Evolutionary conservation across 2,329 filamentous ascomycete species (phyloP), one percentile per base, ranked within the genome.

Genomic region (Beauveria sp.): DNA sequence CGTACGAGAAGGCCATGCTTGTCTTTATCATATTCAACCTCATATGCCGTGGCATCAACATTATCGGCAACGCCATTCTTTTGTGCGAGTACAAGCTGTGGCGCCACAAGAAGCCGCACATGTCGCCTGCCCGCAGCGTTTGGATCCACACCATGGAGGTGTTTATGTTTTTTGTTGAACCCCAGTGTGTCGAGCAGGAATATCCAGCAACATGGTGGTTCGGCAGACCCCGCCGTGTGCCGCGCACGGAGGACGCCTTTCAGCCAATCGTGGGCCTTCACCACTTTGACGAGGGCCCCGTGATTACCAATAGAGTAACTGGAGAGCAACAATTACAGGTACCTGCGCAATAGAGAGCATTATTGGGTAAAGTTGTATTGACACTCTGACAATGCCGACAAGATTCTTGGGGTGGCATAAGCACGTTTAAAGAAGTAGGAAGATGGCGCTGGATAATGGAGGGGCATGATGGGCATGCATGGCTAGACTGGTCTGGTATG

Each of bases 121-220:
- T 71, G 55, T 66, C 70, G 1, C 65, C 56, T 8, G 59, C 63
- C 55, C 65, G 65, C 7, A 68, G 66, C 10, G 42, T 69, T 20
- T 51, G 70, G 40, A 72, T 71, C 62, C 69, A 67, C 43, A 47
- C 70, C 3, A 63, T 71, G 38, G 67, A 72, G 0, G 67, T 69
- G 1, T 61, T 77, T 28, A 71, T 77, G n/a, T 72, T 75, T 52
- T 77, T 74, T 73, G 76, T 75, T 5, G 77, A 78, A 40, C 76
- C 76, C 8, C 73, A 73, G 47, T 72, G 69, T 22, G 67, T 77
- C 5, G 73, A 76, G 62, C 75, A 77, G 60, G 70, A 69, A 30
- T 76, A 75, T 46, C 72, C 73, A 2, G 69, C 67, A 28, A 68
- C 24, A 59, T 71, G 67, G 68, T 71, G 69, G 69, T 67, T 66